Evolutionary conservation across 176 grass and related monocot genomes (phyloP), one percentile per base, ranked within the genome.

Genomic region (Tillandsia leiboldiana): DNA sequence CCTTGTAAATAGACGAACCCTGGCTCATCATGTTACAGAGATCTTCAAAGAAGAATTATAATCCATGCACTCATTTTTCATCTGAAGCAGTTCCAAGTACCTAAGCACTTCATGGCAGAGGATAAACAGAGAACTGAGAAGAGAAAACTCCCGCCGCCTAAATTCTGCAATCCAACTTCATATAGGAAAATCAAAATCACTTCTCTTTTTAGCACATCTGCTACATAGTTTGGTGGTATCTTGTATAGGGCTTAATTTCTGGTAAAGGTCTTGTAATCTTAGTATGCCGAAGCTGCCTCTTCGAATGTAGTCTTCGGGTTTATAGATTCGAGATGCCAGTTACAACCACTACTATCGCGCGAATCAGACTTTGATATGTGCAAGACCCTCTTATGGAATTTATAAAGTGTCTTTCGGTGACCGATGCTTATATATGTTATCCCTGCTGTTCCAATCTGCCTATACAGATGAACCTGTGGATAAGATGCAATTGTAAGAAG

Each of bases 371-470:
- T 92, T 0, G 65, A 81, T 63, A 99, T 87, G 72, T 79, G 77
- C 68, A 92, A 61, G 54, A 87, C 87, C 75, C 79, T 92, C 53
- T 90, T 93, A 75, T 97, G 94, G 69, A 90, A 97, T 80, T 81
- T 92, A 50, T 71, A 71, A 74, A 97, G 86, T 64, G 89, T 97
- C 63, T 51, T 92, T 23, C 94, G 77, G 84, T 93, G 94, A 20
- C 89, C 94, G 13, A 97, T 78, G 68, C 94, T 97, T 61, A 97
- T 71, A 73, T 90, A 97, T 28, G 94, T 97, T 70, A 97, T 90
- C 50, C 89, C 94, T 28, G 89, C 89, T 81, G 87, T 83, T 83
- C 87, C 84, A 78, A 97, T 90, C 82, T 92, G 83, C 56, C 83
- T 78, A 61, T 97, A 99, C 51, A 99, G 73, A 87, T 81, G 94